Evolutionary conservation across 1,284 basidiomycete genomes (phyloP).

Genomic region (Leccinum ponderosum): DNA sequence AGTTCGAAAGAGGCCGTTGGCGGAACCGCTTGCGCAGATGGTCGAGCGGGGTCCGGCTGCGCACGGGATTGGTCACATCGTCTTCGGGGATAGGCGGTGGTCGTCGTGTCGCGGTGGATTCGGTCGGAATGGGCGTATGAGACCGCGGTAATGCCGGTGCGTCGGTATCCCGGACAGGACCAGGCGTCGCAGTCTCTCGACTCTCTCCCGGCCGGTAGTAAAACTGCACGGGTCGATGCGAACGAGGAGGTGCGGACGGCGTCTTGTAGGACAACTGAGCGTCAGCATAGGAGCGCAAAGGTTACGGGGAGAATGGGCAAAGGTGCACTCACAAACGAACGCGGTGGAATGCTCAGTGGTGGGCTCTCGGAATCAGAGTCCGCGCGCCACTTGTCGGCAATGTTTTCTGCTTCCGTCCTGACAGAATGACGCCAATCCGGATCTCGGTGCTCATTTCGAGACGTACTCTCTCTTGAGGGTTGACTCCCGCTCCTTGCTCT

Average conservation of each 20-base stretch:
- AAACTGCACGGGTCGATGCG: conserved; percentile 16
- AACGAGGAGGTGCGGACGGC: conserved; percentile 12
- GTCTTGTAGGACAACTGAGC: conserved; percentile 12
- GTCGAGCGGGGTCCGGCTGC: conserved; percentile 18
- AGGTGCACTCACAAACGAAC: conserved; percentile 20
- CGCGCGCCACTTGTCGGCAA: conserved; percentile 32
- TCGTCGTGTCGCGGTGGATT: conserved; percentile 2
- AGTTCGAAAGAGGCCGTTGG: conserved; percentile 29
- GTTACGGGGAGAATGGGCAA: background rate
- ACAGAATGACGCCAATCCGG: conserved; percentile 13
- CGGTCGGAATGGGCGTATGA: conserved; percentile 16
- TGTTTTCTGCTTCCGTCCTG: conserved; percentile 29
- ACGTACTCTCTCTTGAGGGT: conserved; percentile 15
- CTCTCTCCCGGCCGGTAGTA: conserved; percentile 18
- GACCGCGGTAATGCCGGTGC: conserved; percentile 6
- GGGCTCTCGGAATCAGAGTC: conserved; percentile 22
- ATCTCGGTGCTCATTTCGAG: conserved; percentile 18
- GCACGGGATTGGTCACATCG: background rate
- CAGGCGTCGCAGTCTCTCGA: conserved; percentile 16
- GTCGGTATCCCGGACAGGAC: conserved; percentile 15
- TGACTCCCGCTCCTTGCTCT: conserved; percentile 29
- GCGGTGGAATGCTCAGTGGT: conserved; percentile 17
- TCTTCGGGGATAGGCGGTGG: conserved; percentile 5
- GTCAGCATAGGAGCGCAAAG: conserved; percentile 5
- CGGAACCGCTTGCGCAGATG: conserved; percentile 30